These are phyloP conservation scores for Catunica adiposa DNA, from an alignment of 2,329 filamentous ascomycete species.

Conservation along the genomic window DNA sequence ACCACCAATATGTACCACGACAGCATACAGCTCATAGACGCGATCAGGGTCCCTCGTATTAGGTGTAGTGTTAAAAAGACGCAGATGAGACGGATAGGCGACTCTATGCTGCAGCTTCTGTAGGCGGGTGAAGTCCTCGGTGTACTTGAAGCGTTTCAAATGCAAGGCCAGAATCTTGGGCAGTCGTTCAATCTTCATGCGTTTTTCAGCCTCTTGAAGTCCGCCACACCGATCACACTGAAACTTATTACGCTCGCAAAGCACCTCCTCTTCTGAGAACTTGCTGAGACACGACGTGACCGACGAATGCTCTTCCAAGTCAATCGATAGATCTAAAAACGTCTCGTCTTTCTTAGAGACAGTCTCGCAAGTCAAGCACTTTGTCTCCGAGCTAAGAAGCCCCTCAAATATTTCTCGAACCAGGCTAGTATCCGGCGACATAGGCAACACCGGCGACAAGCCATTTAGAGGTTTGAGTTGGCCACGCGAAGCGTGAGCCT, in stretches of 20 bases:
- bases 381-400: constrained; percentile 84
- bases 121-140: constrained; percentile 79
- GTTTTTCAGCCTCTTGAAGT: constrained; percentile 91
- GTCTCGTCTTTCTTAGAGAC: constrained; percentile 89
- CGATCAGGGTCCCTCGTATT: constrained; percentile 87
- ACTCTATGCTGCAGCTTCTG: constrained; percentile 96
- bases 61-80: constrained; percentile 93
- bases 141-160: constrained; percentile 95
- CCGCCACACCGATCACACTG: constrained; percentile 96
- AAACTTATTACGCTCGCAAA: constrained; percentile 97
- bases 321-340: constrained; percentile 89
- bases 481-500: constrained; percentile 44
- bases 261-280: constrained; percentile 95
- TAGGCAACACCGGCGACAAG: neutral
- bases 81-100: constrained; percentile 89
- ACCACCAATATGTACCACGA: constrained; percentile 92
- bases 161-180: constrained; percentile 85
- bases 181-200: constrained; percentile 96
- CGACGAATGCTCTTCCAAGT: constrained; percentile 85
- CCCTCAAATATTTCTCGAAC: constrained; percentile 97
- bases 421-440: constrained; percentile 40
- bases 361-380: constrained; percentile 91
- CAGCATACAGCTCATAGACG: constrained; percentile 89
- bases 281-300: constrained; percentile 90
- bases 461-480: neutral